Percentiles rank a stretch among this genome's conserved stretches.
phyloP scores from a whole-genome alignment of 208 protist species.

The Acanthamoeba culbertsoni region DNA sequence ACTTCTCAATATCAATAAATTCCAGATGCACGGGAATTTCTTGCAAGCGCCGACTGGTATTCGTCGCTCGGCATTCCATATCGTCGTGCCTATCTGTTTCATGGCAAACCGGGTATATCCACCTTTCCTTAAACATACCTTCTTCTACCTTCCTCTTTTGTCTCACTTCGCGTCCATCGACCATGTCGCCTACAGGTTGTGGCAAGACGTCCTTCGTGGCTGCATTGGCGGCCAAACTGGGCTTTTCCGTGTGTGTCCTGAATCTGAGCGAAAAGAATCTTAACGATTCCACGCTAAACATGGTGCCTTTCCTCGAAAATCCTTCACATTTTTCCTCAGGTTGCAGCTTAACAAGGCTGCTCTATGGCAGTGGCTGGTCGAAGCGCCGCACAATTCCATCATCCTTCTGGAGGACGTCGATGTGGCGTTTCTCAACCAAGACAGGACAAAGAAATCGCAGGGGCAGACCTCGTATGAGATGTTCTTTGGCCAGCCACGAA shows the following conservation, averaged over 20 bases:
- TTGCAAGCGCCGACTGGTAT: constrained; percentile 90
- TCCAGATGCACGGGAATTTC: constrained; percentile 87
- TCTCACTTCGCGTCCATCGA: neutral
- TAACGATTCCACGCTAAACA: constrained; percentile 26
- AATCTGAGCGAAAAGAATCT: constrained; percentile 54
- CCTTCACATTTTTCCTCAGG: neutral
- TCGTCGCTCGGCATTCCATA: constrained; percentile 93
- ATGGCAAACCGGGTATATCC: constrained; percentile 89
- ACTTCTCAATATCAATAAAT: neutral
- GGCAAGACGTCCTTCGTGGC: constrained; percentile 94
- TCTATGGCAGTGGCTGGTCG: constrained; percentile 2
- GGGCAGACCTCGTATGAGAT: neutral
- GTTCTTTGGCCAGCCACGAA: neutral
- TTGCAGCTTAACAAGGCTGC: neutral
- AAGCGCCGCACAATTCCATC: constrained; percentile 39
- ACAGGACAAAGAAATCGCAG: neutral
- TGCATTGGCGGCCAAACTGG: constrained; percentile 91
- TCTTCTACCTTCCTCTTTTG: neutral
- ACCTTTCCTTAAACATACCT: neutral
- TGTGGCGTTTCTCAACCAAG: constrained; percentile 33
- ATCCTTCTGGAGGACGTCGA: constrained; percentile 51
- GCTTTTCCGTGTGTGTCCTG: constrained; percentile 92
- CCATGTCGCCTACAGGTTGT: constrained; percentile 86
- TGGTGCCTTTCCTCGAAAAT: neutral
- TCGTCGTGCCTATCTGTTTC: constrained; percentile 93